Base-by-base conservation (phyloP, 768 basidiomycete genomes). In the Rhodotorula taiwanensis region DNA sequence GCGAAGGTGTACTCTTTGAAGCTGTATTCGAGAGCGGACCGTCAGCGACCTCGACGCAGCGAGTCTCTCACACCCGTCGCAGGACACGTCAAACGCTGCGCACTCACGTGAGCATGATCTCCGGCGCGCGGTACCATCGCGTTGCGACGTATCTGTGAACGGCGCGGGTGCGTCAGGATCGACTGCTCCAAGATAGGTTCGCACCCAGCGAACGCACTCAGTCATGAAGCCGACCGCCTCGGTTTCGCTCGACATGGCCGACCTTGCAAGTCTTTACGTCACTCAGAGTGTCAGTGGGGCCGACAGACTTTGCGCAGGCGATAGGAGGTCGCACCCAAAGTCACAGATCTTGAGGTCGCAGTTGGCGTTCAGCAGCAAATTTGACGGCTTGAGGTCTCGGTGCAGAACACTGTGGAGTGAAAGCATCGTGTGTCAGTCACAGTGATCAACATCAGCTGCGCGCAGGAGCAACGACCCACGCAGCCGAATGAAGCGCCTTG, bases 1-100 rank as follows among this genome's bases (percentile, higher is more conserved):
- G 76, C 87, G 79, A 92, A 92, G 55, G 93, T 94, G 78, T 99
- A 99, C 75, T 95, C 88, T 75, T 95, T 94, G 81, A 97, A 98
- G 15, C 63, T 71, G 52, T 41, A n/a, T n/a, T 39, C 9, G 9
- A 39, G 36, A 9, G 36, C 36, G 36, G 36, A 9, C 36, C 36
- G n/a, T n/a, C n/a, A n/a, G n/a, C n/a, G n/a, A n/a, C n/a, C n/a
- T n/a, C n/a, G n/a, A n/a, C n/a, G n/a, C n/a, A n/a, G n/a, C n/a
- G n/a, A n/a, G n/a, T n/a, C n/a, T n/a, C n/a, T n/a, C n/a, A n/a
- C n/a, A n/a, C n/a, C n/a, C n/a, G n/a, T n/a, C n/a, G n/a, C n/a
- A n/a, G n/a, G n/a, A n/a, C n/a, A n/a, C n/a, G n/a, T n/a, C n/a
- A n/a, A n/a, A n/a, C n/a, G n/a, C n/a, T n/a, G n/a, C 16, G 21